phyloP scores from a whole-genome alignment of 768 basidiomycete species.

The Lactifluus piperatus region DNA sequence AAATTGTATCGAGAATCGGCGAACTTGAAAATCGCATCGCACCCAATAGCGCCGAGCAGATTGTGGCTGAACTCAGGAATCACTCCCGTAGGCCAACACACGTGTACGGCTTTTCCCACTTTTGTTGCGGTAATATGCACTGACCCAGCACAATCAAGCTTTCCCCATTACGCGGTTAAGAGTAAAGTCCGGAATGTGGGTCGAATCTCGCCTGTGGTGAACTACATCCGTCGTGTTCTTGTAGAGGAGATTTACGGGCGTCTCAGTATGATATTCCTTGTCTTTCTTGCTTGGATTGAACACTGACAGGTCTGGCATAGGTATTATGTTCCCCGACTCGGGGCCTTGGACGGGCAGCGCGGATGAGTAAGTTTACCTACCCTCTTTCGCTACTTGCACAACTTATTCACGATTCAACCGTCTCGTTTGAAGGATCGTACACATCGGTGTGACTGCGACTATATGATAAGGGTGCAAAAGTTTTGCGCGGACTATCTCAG shows the following conservation, averaged over 20 bases:
- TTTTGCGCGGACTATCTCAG: background rate
- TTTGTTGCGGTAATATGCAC: background rate
- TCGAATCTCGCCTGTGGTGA: constrained; percentile 28
- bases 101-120: constrained; percentile 35
- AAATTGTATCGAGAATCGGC: constrained; percentile 44
- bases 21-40: constrained; percentile 37
- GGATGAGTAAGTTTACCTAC: constrained; percentile 36
- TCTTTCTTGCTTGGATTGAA: background rate
- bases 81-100: constrained; percentile 41
- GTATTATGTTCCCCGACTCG: constrained; percentile 55
- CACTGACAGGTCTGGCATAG: constrained; percentile 23
- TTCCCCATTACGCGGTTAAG: constrained; percentile 50
- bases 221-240: constrained; percentile 40
- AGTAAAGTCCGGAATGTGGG: constrained; percentile 32
- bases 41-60: constrained; percentile 26
- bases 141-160: constrained; percentile 27
- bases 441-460: constrained; percentile 10
- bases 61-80: constrained; percentile 34
- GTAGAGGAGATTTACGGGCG: constrained; percentile 59
- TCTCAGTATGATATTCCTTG: constrained; percentile 32
- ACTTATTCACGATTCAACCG: background rate
- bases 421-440: constrained; percentile 7
- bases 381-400: background rate
- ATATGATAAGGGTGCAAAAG: constrained; percentile 1
- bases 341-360: constrained; percentile 48